phyloP scores from a whole-genome alignment of 2,329 filamentous ascomycete species.

The Thielaviopsis euricoi region DNA sequence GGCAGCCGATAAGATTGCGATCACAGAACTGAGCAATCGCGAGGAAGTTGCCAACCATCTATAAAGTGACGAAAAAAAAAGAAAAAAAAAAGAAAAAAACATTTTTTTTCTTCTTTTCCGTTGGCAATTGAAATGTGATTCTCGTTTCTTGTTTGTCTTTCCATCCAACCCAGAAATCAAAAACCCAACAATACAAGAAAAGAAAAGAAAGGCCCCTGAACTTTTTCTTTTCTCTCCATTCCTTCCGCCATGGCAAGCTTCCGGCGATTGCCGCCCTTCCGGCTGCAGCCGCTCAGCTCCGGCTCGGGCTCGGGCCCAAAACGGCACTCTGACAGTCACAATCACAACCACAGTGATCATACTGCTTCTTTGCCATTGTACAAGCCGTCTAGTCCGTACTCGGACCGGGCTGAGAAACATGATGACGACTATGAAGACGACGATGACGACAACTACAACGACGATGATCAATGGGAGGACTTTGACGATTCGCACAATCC shows the following conservation, averaged over 20 bases:
- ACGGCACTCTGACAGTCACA: conserved; percentile 19
- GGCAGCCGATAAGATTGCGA: background rate
- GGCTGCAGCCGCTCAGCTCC: background rate
- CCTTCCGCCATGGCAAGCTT: conserved; percentile 6
- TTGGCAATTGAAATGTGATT: background rate
- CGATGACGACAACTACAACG: conserved; percentile 1
- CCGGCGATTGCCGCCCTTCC: conserved; percentile 10
- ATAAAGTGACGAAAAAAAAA: background rate
- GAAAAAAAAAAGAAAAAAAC: background rate
- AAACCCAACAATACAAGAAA: conserved; percentile 1
- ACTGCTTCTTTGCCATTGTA: conserved; percentile 2
- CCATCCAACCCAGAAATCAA: conserved; percentile 56
- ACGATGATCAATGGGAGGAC: conserved; percentile 1
- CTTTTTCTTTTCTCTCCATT: background rate
- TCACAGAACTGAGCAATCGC: background rate
- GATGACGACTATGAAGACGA: conserved; percentile 5
- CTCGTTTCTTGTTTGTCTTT: conserved; percentile 57
- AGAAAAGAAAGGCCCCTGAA: background rate
- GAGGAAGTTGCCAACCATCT: background rate
- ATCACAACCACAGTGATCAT: conserved; percentile 21
- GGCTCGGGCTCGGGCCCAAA: background rate
- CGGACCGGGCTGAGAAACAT: conserved; percentile 14
- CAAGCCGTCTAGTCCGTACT: conserved; percentile 27
- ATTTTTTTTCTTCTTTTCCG: background rate
- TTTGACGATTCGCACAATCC: conserved; percentile 1